Evolutionary conservation across 2,329 filamentous ascomycete species (phyloP).

Genomic region (Cucurbitaria berberidis): DNA sequence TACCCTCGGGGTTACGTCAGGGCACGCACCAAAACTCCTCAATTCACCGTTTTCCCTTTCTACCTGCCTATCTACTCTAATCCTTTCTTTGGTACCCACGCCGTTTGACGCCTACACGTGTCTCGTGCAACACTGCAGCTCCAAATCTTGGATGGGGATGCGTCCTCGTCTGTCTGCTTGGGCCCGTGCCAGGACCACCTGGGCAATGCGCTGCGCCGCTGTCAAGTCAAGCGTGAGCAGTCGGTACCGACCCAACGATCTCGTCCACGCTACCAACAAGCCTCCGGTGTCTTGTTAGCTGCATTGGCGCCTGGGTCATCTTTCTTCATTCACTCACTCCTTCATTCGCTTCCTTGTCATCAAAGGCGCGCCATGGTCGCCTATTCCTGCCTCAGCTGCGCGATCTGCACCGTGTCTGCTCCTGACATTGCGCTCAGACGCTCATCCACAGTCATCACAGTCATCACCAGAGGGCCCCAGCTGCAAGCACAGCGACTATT

Average conservation of each 20-base stretch:
- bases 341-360: background rate
- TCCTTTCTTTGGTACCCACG: too few relatives aligned
- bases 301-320: slow-evolving; percentile 4
- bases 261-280: slow-evolving; percentile 27
- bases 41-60: background rate
- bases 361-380: too few relatives aligned
- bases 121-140: slow-evolving; percentile 12
- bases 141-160: slow-evolving; percentile 6
- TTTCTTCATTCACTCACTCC: slow-evolving; percentile 1
- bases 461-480: too few relatives aligned
- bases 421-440: too few relatives aligned
- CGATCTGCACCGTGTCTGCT: too few relatives aligned
- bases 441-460: too few relatives aligned
- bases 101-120: slow-evolving; percentile 11
- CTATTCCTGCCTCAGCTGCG: too few relatives aligned
- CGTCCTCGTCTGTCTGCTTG: slow-evolving; percentile 4
- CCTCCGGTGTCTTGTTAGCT: slow-evolving; percentile 25
- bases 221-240: slow-evolving; percentile 21
- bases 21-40: slow-evolving; percentile 4
- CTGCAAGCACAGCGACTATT: too few relatives aligned
- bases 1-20: slow-evolving; percentile 6
- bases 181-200: slow-evolving; percentile 10
- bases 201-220: slow-evolving; percentile 22
- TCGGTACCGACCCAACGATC: slow-evolving; percentile 21
- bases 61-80: background rate